phyloP scores from a whole-genome alignment of 805 yeast genomes.

The Myxozyma neotropica region DNA sequence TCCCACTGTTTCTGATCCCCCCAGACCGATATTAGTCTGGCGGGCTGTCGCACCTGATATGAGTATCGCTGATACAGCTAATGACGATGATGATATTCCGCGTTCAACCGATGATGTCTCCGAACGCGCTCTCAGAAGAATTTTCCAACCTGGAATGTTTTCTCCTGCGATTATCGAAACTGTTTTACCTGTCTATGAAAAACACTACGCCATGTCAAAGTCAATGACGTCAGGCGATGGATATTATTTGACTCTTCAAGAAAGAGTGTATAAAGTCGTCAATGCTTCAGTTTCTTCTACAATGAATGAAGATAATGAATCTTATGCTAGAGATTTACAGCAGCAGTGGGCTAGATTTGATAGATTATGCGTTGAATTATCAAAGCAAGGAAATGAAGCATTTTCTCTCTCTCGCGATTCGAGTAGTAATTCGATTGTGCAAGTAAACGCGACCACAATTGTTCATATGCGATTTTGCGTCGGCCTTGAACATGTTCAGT shows the following conservation, averaged over 20 bases:
- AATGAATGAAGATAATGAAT: conserved; percentile 39
- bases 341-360: conserved; percentile 71
- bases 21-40: conserved; percentile 20
- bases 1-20: conserved; percentile 4
- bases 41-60: conserved; percentile 15
- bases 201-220: conserved; percentile 46
- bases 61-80: background rate
- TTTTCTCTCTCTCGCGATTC: conserved; percentile 52
- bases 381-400: conserved; percentile 61
- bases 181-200: conserved; percentile 55
- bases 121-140: conserved; percentile 45
- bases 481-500: conserved; percentile 39
- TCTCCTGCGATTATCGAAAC: conserved; percentile 54
- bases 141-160: conserved; percentile 56
- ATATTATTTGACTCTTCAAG: conserved; percentile 40
- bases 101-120: conserved; percentile 39
- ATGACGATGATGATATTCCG: conserved; percentile 12
- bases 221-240: conserved; percentile 37
- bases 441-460: conserved; percentile 45
- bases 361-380: conserved; percentile 70
- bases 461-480: conserved; percentile 45
- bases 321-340: conserved; percentile 45
- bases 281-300: conserved; percentile 39
- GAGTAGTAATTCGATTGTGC: conserved; percentile 39
- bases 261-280: conserved; percentile 43